phyloP scores from a whole-genome alignment of 2,329 filamentous ascomycete genomes.

The Colletotrichum caudatum region DNA sequence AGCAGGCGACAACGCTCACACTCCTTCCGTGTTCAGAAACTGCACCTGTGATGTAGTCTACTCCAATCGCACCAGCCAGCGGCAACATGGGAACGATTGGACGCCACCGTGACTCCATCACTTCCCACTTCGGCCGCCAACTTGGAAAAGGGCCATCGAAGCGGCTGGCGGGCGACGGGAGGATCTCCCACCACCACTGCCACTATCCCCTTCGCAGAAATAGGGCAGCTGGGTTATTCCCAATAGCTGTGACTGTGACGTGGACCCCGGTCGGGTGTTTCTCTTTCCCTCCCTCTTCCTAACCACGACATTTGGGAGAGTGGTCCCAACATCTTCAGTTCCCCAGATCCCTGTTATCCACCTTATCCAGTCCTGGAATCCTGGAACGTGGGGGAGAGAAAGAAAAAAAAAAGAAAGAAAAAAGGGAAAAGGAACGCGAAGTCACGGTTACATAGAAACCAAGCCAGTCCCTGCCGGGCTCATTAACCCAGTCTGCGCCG shows the following conservation, averaged over 20 bases:
- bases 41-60: constrained; percentile 17
- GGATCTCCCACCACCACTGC: constrained; percentile 26
- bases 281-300: not conserved
- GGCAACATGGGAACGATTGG: constrained; percentile 12
- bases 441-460: constrained; percentile 25
- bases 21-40: constrained; percentile 1
- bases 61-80: constrained; percentile 12
- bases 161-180: constrained; percentile 19
- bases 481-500: constrained; percentile 23
- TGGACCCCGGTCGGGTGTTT: constrained; percentile 20
- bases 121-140: constrained; percentile 14
- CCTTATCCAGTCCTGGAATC: constrained; percentile 37
- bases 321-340: constrained; percentile 19
- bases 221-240: constrained; percentile 22
- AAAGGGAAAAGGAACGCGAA: constrained; percentile 21
- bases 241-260: constrained; percentile 35
- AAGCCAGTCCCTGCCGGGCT: constrained; percentile 19
- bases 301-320: not conserved
- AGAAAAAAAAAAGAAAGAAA: no score
- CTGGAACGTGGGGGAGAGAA: constrained; percentile 7
- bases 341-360: constrained; percentile 31
- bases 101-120: constrained; percentile 26
- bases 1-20: constrained; percentile 8
- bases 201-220: constrained; percentile 13
- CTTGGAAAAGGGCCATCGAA: not conserved